Evolutionary conservation across 148 eudicot genomes (phyloP), one percentile per base, ranked within the genome.

Genomic region (Spergularia bocconei): DNA sequence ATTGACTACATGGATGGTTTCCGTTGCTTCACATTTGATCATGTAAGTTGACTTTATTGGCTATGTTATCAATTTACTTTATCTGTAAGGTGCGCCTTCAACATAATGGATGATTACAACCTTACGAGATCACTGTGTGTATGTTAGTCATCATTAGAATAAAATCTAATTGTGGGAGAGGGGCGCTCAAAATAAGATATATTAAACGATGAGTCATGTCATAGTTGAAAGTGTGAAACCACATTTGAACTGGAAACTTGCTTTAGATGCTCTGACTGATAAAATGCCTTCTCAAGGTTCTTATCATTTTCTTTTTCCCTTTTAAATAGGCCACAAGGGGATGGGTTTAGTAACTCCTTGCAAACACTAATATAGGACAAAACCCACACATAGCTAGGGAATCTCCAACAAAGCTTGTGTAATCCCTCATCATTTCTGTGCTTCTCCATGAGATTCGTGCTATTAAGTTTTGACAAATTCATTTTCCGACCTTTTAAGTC

Each of bases 1-100:
- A 95, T 95, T 69, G 99, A 95, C 80, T 92, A 95, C 80, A 95
- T 95, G 99, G 93, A 95, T 87, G 99, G 91, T 54, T 95, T 90
- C 78, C 93, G 98, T 50, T 95, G 97, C 86, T 95, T 95, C 80
- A 95, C 97, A 61, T 95, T 95, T 87, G 94, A 95, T 85, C 69
- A 75, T 86, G 97, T 78, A 83, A 72, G 86, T 67, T 67, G 52
- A 52, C 39, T 19, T 33, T 2, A 19, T 59, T 66, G 41, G 19
- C 36, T 66, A 4, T 20, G 23, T 33, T 63, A 38, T 66, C 19
- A 13, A 11, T 13, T 57, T 25, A 15, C 11, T 71, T 54, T 33
- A 72, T 64, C 38, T 72, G 5, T 60, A 39, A 33, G 19, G 44
- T 69, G 50, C 67, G 29, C 60, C 20, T 50, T 77, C 44, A 2